Evolutionary conservation across 148 eudicot genomes (phyloP).

Genomic region (Dianthus caryophyllus): DNA sequence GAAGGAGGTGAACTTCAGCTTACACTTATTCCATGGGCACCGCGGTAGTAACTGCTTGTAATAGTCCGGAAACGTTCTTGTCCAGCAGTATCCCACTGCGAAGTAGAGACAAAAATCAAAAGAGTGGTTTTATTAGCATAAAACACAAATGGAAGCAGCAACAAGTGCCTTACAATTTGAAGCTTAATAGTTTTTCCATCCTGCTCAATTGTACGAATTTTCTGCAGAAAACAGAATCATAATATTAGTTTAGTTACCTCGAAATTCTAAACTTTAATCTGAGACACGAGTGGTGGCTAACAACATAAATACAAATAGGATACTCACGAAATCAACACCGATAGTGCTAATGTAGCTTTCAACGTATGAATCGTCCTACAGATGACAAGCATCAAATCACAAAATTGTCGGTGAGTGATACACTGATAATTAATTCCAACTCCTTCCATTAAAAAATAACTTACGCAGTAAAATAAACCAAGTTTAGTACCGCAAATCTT

Average conservation of each 20-base stretch:
- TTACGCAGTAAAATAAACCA: neutral
- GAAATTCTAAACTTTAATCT: neutral
- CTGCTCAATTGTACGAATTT: slow-evolving; percentile 48
- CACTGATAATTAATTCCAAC: neutral
- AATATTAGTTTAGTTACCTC: neutral
- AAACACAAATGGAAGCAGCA: neutral
- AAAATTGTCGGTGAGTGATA: neutral
- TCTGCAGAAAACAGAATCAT: slow-evolving; percentile 21
- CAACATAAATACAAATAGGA: neutral
- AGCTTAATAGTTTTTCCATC: slow-evolving; percentile 48
- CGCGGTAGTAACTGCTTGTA: slow-evolving; percentile 45
- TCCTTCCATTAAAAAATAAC: neutral
- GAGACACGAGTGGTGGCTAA: neutral
- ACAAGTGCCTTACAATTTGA: slow-evolving; percentile 35
- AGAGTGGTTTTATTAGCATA: neutral
- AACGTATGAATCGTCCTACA: slow-evolving; percentile 43
- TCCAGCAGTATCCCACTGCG: slow-evolving; percentile 49
- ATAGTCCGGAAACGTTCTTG: slow-evolving; percentile 48
- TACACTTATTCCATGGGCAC: slow-evolving; percentile 45
- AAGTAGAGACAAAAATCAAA: neutral
- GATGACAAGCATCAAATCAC: slow-evolving; percentile 10
- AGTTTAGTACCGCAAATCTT: slow-evolving; percentile 37
- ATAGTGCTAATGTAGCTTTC: slow-evolving; percentile 49
- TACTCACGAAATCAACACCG: slow-evolving; percentile 46
- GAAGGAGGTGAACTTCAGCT: slow-evolving; percentile 13